Evolutionary conservation across 2,329 filamentous ascomycete species (phyloP).

Genomic region (Colletotrichum sp.): DNA sequence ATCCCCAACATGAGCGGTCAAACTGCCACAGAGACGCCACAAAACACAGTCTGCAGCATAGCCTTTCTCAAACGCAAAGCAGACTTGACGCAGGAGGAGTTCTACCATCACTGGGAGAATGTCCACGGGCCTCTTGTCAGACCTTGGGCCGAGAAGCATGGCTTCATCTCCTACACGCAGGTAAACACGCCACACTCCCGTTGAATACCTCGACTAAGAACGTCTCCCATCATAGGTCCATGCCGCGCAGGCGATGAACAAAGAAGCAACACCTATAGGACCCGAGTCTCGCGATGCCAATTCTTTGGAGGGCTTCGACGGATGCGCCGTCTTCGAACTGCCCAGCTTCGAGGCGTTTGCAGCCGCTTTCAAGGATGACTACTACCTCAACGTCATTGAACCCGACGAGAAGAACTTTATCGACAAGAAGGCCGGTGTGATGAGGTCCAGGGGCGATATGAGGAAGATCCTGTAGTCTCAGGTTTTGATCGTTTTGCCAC

Average conservation of each 20-base stretch:
- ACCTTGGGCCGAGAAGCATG: conserved; percentile 37
- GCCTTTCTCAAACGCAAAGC: conserved; percentile 31
- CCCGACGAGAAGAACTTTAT: conserved; percentile 33
- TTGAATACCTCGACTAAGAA: not conserved
- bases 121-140: conserved; percentile 35
- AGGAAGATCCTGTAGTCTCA: conserved; percentile 21
- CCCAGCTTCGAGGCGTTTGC: conserved; percentile 28
- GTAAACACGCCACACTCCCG: not conserved
- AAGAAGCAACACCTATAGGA: conserved; percentile 18
- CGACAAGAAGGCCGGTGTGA: conserved; percentile 29
- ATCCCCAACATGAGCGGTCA: not conserved
- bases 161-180: conserved; percentile 36
- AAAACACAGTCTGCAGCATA: conserved; percentile 17
- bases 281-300: conserved; percentile 17
- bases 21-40: not conserved
- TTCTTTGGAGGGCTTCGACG: conserved; percentile 30
- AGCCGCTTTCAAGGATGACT: conserved; percentile 32
- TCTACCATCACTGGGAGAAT: conserved; percentile 38
- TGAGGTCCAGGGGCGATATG: conserved; percentile 24
- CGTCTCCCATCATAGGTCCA: conserved; percentile 25
- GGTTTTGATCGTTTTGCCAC: not conserved
- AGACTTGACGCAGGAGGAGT: conserved; percentile 31
- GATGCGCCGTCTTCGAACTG: conserved; percentile 34
- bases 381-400: conserved; percentile 32
- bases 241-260: conserved; percentile 27